Percentiles rank a stretch among this genome's conserved stretches.
Conservation (phyloP, 768 basidiomycete species). For the Xerocomus brunneocitrinus region DNA sequence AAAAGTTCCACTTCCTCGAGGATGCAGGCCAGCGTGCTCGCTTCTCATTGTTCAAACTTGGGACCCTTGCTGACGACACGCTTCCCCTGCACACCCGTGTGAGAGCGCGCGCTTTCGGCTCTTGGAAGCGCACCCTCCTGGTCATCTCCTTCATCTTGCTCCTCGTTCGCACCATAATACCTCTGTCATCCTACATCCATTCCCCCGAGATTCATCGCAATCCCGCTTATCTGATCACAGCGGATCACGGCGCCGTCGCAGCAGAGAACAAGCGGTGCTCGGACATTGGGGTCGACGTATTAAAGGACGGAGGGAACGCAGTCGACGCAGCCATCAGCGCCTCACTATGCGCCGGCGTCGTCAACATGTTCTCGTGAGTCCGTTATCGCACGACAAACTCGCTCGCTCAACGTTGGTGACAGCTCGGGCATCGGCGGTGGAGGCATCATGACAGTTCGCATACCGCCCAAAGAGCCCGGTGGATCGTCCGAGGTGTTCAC, state of each 20-base stretch:
- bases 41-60: background rate
- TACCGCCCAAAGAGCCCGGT: slow-evolving; percentile 48
- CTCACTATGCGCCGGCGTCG: slow-evolving; percentile 73
- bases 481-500: slow-evolving; percentile 57
- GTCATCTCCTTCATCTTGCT: slow-evolving; percentile 10
- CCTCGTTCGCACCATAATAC: background rate
- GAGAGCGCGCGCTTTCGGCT: background rate
- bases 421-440: slow-evolving; percentile 87
- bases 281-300: slow-evolving; percentile 68
- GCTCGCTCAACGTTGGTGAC: background rate
- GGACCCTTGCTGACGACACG: background rate
- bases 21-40: background rate
- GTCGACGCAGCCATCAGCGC: slow-evolving; percentile 83
- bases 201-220: slow-evolving; percentile 32
- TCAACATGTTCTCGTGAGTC: slow-evolving; percentile 87
- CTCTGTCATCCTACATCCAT: background rate
- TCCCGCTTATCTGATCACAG: slow-evolving; percentile 55
- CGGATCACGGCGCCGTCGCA: slow-evolving; percentile 80
- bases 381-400: background rate
- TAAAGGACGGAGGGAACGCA: slow-evolving; percentile 85
- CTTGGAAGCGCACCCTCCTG: slow-evolving; percentile 13
- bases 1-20: background rate
- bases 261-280: slow-evolving; percentile 86
- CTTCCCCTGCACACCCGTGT: slow-evolving; percentile 21
- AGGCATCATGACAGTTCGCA: slow-evolving; percentile 79